A percentile compares a stretch with the other conserved stretches of the same genome.
These are phyloP conservation scores for Apiotrichum domesticum DNA, from an alignment of 1,284 basidiomycete genomes.

Conservation along the genomic window DNA sequence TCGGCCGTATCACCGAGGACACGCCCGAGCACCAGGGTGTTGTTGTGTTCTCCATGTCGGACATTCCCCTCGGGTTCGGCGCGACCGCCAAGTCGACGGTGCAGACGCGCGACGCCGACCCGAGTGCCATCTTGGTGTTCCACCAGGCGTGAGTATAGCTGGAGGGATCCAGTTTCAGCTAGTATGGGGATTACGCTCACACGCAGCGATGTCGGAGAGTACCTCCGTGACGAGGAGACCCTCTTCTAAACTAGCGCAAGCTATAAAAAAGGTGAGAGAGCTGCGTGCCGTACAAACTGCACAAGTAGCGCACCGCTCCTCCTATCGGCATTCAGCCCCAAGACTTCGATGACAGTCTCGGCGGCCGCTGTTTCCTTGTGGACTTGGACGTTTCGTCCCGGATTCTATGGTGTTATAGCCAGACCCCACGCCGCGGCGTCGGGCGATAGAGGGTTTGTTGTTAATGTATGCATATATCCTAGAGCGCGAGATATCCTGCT, in stretches of 20 bases:
- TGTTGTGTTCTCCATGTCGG: slow-evolving; percentile 91
- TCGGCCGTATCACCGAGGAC: slow-evolving; percentile 98
- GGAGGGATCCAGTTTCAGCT: no score
- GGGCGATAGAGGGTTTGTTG: slow-evolving; percentile 8
- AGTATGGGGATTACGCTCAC: no score
- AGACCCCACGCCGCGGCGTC: neutral
- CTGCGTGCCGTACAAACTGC: no score
- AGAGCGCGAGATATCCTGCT: neutral
- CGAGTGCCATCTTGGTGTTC: slow-evolving; percentile 97
- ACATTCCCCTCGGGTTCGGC: slow-evolving; percentile 91
- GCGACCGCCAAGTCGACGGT: slow-evolving; percentile 93
- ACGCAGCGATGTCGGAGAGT: slow-evolving; percentile 84
- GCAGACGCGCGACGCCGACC: slow-evolving; percentile 94
- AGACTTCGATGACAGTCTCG: no score
- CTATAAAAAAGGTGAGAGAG: no score
- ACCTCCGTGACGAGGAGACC: slow-evolving; percentile 80
- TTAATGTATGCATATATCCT: slow-evolving; percentile 19
- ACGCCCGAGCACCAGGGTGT: slow-evolving; percentile 99
- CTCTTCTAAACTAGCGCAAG: slow-evolving; percentile 36
- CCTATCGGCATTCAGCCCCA: no score
- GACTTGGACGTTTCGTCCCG: no score
- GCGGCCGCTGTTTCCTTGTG: no score
- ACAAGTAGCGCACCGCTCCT: no score
- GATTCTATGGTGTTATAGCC: no score
- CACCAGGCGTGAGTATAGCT: slow-evolving; percentile 79